Evolutionary conservation across 2,329 filamentous ascomycete genomes (phyloP).

Genomic region (Xylaria arbuscula): DNA sequence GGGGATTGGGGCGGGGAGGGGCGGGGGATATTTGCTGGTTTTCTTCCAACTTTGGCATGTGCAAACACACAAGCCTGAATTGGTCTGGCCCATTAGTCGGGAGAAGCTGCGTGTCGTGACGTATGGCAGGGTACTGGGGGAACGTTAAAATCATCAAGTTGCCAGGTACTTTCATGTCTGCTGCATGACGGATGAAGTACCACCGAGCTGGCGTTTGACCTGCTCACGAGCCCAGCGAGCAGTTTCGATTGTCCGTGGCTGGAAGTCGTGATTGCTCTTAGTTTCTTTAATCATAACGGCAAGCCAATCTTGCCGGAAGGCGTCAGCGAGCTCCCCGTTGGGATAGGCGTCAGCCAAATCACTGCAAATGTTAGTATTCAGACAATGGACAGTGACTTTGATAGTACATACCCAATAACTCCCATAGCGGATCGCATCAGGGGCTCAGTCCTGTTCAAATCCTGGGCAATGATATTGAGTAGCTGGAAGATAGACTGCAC

Average conservation of each 20-base stretch:
- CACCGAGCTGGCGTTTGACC: constrained; percentile 87
- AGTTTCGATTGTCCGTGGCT: constrained; percentile 86
- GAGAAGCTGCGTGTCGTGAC: constrained; percentile 46
- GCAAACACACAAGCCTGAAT: constrained; percentile 41
- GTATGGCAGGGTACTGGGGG: constrained; percentile 38
- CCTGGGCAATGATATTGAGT: constrained; percentile 81
- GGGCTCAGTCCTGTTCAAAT: constrained; percentile 89
- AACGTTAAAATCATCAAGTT: constrained; percentile 32
- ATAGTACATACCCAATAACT: constrained; percentile 82
- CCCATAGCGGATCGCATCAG: constrained; percentile 96
- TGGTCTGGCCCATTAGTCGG: constrained; percentile 44
- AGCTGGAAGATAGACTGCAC: constrained; percentile 89
- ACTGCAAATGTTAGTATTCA: constrained; percentile 61
- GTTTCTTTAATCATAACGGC: constrained; percentile 91
- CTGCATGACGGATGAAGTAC: constrained; percentile 63
- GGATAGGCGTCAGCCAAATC: constrained; percentile 95
- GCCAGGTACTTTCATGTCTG: constrained; percentile 55
- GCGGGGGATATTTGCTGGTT: constrained; percentile 44
- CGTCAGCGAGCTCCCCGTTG: constrained; percentile 83
- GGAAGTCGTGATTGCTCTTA: constrained; percentile 87
- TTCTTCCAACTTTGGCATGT: constrained; percentile 46
- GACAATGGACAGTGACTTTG: neutral
- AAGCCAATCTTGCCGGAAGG: constrained; percentile 92
- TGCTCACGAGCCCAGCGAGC: constrained; percentile 98
- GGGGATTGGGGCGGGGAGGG: constrained; percentile 29